These are phyloP conservation scores for Orobanche coerulescens DNA, from an alignment of 257 asterid species.

Conservation along the genomic window DNA sequence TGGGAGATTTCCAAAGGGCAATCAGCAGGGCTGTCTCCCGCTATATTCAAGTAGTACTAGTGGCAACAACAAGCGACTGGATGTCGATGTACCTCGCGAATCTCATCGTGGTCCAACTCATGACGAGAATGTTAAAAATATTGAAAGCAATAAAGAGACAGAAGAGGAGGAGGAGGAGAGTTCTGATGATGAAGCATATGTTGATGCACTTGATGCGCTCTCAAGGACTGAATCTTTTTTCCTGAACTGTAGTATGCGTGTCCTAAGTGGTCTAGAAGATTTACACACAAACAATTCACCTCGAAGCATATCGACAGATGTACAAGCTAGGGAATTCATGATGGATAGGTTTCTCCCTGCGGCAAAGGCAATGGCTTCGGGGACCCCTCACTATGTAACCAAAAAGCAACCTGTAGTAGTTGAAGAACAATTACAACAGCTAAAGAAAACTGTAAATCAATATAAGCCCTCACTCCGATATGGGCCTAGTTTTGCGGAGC, in stretches of 20 bases:
- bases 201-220: conserved; percentile 64
- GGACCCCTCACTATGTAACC: conserved; percentile 49
- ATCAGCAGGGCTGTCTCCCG: conserved; percentile 25
- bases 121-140: conserved; percentile 18
- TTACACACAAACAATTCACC: conserved; percentile 29
- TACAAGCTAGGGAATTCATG: conserved; percentile 55
- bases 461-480: conserved; percentile 59
- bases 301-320: conserved; percentile 31
- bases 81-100: conserved; percentile 12
- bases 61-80: conserved; percentile 17
- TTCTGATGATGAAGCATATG: conserved; percentile 47
- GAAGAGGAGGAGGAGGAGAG: conserved; percentile 26
- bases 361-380: conserved; percentile 75
- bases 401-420: conserved; percentile 36
- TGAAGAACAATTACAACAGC: conserved; percentile 21
- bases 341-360: conserved; percentile 88
- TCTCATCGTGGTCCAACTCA: too few species aligned
- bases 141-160: conserved; percentile 26
- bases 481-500: conserved; percentile 64
- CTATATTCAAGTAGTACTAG: background rate
- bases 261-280: conserved; percentile 53
- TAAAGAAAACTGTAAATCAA: conserved; percentile 29
- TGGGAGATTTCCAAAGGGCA: conserved; percentile 27
- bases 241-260: conserved; percentile 68
- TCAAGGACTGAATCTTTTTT: conserved; percentile 61